These are phyloP conservation scores for Trifolium fragiferum DNA, from an alignment of 306 rosid species.

Conservation along the genomic window DNA sequence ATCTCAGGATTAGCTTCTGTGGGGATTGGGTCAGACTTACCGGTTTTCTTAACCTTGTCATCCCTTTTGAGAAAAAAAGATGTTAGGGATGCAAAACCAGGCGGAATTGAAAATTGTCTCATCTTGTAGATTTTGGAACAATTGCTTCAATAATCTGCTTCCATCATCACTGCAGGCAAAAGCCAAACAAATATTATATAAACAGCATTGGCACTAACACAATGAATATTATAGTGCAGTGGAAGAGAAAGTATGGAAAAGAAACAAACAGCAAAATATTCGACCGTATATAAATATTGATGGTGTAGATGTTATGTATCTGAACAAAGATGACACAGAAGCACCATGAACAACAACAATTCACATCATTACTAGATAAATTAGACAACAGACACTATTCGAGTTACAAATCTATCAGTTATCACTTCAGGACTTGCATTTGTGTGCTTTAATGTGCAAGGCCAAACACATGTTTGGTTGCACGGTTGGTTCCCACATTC, in stretches of 20 bases:
- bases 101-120: conserved; percentile 57
- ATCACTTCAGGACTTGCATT: no score
- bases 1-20: conserved; percentile 34
- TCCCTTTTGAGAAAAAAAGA: conserved; percentile 64
- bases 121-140: conserved; percentile 35
- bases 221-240: neutral
- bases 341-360: no score
- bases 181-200: conserved; percentile 18
- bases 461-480: neutral
- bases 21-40: conserved; percentile 36
- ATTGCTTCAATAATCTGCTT: conserved; percentile 32
- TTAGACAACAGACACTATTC: no score
- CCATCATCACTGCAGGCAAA: conserved; percentile 51
- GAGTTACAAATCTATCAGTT: no score
- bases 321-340: no score
- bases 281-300: no score
- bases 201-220: conserved; percentile 10
- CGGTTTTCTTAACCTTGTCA: conserved; percentile 45
- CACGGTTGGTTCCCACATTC: no score
- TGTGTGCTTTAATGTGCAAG: no score
- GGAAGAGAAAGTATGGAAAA: no score
- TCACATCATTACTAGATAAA: no score
- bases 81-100: conserved; percentile 70
- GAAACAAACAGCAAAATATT: no score
- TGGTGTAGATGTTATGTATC: no score